Percentiles rank a stretch among this genome's conserved stretches.
phyloP scores from a whole-genome alignment of 129 eudicot species.

The Artemisia argyi region DNA sequence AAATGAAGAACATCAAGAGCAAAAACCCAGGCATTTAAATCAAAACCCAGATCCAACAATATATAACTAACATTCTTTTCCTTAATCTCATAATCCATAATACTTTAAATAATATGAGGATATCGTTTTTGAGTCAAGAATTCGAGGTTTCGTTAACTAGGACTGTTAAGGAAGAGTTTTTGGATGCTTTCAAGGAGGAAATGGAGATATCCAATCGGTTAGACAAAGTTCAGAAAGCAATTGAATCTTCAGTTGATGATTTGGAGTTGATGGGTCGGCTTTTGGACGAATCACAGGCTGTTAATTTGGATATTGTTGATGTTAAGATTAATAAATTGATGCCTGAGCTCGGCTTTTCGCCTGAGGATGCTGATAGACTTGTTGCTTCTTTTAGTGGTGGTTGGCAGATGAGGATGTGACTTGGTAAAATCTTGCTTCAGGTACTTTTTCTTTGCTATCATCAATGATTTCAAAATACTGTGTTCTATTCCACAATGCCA shows the following conservation, averaged over 20 bases:
- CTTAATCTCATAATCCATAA: too few relatives aligned
- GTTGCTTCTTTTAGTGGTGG: conserved; percentile 92
- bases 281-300: conserved; percentile 94
- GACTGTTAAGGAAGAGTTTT: conserved; percentile 91
- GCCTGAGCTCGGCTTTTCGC: conserved; percentile 84
- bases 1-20: too few relatives aligned
- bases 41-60: too few relatives aligned
- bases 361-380: conserved; percentile 85
- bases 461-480: too few relatives aligned
- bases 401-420: conserved; percentile 99
- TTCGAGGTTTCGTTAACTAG: conserved; percentile 80
- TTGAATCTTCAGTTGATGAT: conserved; percentile 84
- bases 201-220: conserved; percentile 78
- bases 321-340: conserved; percentile 79
- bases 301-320: conserved; percentile 83
- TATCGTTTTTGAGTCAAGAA: conserved; percentile 90
- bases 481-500: too few relatives aligned
- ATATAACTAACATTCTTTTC: too few relatives aligned
- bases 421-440: conserved; percentile 97
- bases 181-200: conserved; percentile 90
- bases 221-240: conserved; percentile 95
- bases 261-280: conserved; percentile 97
- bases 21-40: too few relatives aligned
- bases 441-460: conserved; percentile 39
- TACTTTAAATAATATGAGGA: conserved; percentile 72